Evolutionary conservation across 1,139 yeast genomes (phyloP).

Genomic region (Citeromyces hawaiiensis): DNA sequence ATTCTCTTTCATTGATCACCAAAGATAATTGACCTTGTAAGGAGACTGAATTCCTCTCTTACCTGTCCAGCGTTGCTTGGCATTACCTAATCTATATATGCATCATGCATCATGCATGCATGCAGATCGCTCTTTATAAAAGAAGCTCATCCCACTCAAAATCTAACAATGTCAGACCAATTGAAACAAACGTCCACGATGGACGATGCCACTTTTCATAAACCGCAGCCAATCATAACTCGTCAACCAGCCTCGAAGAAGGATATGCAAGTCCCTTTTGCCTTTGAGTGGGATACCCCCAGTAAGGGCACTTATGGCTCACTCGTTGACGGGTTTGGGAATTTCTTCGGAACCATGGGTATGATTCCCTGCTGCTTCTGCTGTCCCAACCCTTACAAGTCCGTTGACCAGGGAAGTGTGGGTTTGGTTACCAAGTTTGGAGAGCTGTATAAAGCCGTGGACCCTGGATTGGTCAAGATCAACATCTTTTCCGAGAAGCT

Average conservation of each 20-base stretch:
- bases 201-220: background rate
- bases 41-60: too few relatives aligned
- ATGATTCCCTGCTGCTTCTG: conserved; percentile 45
- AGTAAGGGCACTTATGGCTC: conserved; percentile 22
- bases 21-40: too few relatives aligned
- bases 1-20: too few relatives aligned
- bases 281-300: conserved; percentile 20
- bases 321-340: conserved; percentile 31
- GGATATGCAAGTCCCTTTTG: conserved; percentile 23
- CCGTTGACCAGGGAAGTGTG: conserved; percentile 56
- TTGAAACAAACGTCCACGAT: background rate
- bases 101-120: background rate
- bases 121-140: background rate
- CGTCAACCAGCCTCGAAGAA: conserved; percentile 4
- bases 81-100: background rate
- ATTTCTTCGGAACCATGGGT: conserved; percentile 39
- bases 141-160: background rate
- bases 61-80: background rate
- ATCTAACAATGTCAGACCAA: background rate
- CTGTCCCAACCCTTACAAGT: conserved; percentile 44
- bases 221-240: background rate
- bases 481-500: conserved; percentile 54
- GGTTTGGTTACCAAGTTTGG: conserved; percentile 63
- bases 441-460: conserved; percentile 51
- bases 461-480: conserved; percentile 57